These are phyloP conservation scores for Cyberlindnera meyerae DNA, from an alignment of 805 yeast species.

Conservation along the genomic window DNA sequence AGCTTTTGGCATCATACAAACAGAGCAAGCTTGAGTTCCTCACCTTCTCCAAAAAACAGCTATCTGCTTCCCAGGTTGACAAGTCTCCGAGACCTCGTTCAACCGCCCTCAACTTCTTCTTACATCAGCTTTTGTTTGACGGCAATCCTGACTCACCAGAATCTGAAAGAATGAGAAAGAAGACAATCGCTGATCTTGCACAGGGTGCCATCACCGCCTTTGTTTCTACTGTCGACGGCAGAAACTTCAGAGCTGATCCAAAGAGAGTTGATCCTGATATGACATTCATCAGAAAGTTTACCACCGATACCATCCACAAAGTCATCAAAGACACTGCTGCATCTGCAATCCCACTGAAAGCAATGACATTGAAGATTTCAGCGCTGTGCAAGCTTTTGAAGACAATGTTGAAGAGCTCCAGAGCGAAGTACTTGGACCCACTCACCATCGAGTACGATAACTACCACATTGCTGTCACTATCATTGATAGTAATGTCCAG, in stretches of 20 bases:
- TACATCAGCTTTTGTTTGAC: conserved; percentile 68
- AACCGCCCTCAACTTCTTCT: conserved; percentile 69
- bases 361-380: conserved; percentile 49
- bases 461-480: conserved; percentile 55
- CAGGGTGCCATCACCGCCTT: conserved; percentile 57
- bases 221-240: conserved; percentile 46
- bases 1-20: conserved; percentile 71
- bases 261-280: conserved; percentile 62
- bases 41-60: conserved; percentile 61
- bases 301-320: conserved; percentile 62
- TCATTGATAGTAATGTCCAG: conserved; percentile 65
- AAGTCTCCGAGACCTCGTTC: conserved; percentile 61
- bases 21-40: conserved; percentile 78
- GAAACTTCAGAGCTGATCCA: conserved; percentile 32
- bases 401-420: conserved; percentile 24
- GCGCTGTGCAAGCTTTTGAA: conserved; percentile 28
- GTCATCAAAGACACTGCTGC: conserved; percentile 49
- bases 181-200: conserved; percentile 57
- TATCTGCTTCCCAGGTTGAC: conserved; percentile 16
- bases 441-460: conserved; percentile 51
- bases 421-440: conserved; percentile 18
- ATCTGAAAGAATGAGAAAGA: conserved; percentile 44
- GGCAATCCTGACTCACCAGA: conserved; percentile 31
- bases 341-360: conserved; percentile 33
- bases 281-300: conserved; percentile 66